Evolutionary conservation across 345 rosid genomes (phyloP).

Genomic region (Rhodomyrtus tomentosa): DNA sequence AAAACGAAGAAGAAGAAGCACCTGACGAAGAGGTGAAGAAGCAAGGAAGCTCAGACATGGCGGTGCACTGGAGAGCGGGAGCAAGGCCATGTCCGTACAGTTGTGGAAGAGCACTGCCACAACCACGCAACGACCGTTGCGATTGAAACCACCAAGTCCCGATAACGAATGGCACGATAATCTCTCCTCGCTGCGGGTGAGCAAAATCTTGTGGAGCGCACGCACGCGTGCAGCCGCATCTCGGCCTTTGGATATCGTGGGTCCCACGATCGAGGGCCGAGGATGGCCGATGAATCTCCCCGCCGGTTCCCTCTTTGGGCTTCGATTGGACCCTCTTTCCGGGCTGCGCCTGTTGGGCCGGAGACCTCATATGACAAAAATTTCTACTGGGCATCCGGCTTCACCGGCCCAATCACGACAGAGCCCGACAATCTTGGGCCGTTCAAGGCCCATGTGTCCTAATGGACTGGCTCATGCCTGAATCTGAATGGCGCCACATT

Average conservation of each 20-base stretch:
- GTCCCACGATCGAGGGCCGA: background rate
- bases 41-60: background rate
- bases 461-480: background rate
- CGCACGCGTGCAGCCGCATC: background rate
- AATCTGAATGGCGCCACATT: background rate
- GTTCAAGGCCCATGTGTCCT: rapidly evolving
- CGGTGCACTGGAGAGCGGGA: background rate
- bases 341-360: too few species aligned
- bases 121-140: background rate
- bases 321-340: background rate
- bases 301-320: background rate
- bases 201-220: background rate
- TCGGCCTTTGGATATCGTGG: background rate
- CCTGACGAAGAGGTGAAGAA: background rate
- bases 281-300: background rate
- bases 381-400: too few species aligned
- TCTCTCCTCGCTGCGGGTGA: background rate
- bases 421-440: background rate
- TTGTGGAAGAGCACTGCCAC: background rate
- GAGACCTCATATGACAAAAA: too few species aligned
- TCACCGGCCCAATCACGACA: background rate
- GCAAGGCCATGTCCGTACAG: background rate
- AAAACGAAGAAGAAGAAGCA: background rate
- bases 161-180: background rate
- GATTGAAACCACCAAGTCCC: background rate